These are phyloP conservation scores for Musa schizocarpa DNA, from an alignment of 176 grass and related monocot species.

Conservation along the genomic window DNA sequence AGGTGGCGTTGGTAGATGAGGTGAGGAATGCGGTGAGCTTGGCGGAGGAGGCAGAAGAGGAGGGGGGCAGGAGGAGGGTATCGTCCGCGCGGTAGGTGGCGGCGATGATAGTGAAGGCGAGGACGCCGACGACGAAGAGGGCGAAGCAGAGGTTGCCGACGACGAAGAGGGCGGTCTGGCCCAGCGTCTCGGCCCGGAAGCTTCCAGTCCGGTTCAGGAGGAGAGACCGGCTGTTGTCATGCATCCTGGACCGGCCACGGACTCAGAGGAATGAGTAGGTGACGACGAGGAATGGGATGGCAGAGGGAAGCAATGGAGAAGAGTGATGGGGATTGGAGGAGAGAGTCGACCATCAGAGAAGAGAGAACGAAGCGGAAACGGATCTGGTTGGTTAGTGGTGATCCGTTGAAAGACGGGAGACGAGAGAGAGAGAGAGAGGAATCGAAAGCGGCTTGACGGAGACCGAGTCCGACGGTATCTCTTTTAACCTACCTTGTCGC, in stretches of 20 bases:
- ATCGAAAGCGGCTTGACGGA: neutral
- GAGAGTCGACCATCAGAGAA: neutral
- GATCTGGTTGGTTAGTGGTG: neutral
- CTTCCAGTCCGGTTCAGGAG: neutral
- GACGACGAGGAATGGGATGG: neutral
- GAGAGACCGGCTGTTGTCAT: neutral
- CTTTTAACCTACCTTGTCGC: neutral
- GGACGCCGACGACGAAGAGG: conserved; percentile 11
- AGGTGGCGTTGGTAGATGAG: conserved; percentile 21
- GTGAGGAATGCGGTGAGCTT: conserved; percentile 3
- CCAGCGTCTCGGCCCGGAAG: conserved; percentile 9
- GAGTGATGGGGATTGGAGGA: neutral
- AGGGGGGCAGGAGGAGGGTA: conserved; percentile 8
- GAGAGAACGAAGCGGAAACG: neutral
- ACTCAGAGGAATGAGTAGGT: neutral
- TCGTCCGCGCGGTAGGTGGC: conserved; percentile 15
- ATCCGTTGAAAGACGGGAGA: neutral
- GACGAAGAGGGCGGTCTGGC: neutral
- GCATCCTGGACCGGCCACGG: neutral
- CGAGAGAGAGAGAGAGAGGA: neutral
- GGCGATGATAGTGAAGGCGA: conserved; percentile 20
- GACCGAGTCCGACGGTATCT: neutral
- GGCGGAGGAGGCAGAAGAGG: neutral
- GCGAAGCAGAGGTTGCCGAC: conserved; percentile 21
- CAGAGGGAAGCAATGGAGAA: neutral